Evolutionary conservation across 1,139 yeast genomes (phyloP), one percentile per base, ranked within the genome.

Genomic region (Diutina sp.): DNA sequence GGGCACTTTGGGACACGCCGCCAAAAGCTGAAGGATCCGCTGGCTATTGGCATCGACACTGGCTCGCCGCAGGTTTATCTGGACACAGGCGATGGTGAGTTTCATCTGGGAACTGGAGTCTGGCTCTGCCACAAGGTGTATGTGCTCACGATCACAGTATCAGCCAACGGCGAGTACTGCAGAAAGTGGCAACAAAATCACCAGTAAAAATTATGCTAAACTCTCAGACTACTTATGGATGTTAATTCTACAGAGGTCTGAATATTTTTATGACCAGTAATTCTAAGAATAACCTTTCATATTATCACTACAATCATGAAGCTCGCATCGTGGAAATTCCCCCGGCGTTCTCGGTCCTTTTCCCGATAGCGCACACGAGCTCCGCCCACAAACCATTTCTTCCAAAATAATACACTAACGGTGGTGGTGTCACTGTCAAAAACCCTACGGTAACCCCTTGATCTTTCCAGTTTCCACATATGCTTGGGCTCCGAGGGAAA

Each of bases 61-160:
- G 1, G 90, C 93, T 0, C 87, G 69, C 28, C 74, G 67, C 0
- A 95, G 87, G 63, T 85, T 86, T 57, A 85, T 67, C 64, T 89
- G 96, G 3, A 88, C 73, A 21, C 84, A 76, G 0, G 91, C 95
- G 6, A 88, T 74, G 58, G 80, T 74, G 45, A 82, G 62, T 55
- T 72, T 76, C 77, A 77, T 51, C 25, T 2, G 35, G 51, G 38
- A 8, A 4, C 6, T 9, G 16, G 8, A 12, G 29, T 12, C 14
- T 11, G 5, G 5, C 14, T 12, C 14, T 2, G 14, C n/a, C 41
- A 11, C 14, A n/a, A 35, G 41, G n/a, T 21, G 41, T 35, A 11
- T 35, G 41, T 35, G 41, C 41, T 35, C 41, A 35, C 41, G 6
- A 9, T 8, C 1, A 9, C 14, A 3, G n/a, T 12, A 35, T 35